Percentiles rank a stretch among this genome's conserved stretches.
Evolutionary conservation across 208 protist species (phyloP).

Genomic region (Acanthamoeba sp.): DNA sequence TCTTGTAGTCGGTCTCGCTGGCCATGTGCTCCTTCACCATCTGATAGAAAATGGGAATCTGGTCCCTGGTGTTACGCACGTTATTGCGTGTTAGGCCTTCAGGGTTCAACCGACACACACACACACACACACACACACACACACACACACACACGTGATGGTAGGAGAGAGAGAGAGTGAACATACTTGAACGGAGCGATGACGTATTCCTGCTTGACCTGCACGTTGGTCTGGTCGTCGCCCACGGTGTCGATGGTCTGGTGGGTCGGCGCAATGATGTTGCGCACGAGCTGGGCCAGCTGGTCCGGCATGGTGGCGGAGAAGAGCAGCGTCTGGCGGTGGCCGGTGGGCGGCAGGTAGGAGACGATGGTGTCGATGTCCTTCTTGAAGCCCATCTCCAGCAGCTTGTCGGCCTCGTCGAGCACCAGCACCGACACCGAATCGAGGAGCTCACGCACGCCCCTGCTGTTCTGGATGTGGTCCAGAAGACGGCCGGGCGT

Average conservation of each 20-base stretch:
- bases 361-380: constrained; percentile 65
- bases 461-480: constrained; percentile 91
- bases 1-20: constrained; percentile 97
- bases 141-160: no score
- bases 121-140: no score
- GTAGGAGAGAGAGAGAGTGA: neutral
- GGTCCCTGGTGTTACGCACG: neutral
- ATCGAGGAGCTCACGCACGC: neutral
- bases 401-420: constrained; percentile 61
- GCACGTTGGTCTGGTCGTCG: constrained; percentile 83
- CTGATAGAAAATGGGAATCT: constrained; percentile 21
- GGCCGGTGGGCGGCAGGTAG: neutral
- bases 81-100: neutral
- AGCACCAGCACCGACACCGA: constrained; percentile 44
- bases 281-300: constrained; percentile 8
- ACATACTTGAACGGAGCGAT: constrained; percentile 93
- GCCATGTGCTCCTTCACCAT: constrained; percentile 89
- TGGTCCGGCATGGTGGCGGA: constrained; percentile 61
- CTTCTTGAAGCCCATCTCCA: constrained; percentile 73
- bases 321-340: constrained; percentile 56
- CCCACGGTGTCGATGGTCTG: constrained; percentile 94
- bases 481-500: constrained; percentile 97
- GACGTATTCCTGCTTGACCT: constrained; percentile 98
- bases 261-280: constrained; percentile 86
- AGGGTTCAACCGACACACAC: neutral